A percentile compares a stretch with the other conserved stretches of the same genome.
phyloP scores from a whole-genome alignment of 2,329 filamentous ascomycete species.

The Fusarium setosum region DNA sequence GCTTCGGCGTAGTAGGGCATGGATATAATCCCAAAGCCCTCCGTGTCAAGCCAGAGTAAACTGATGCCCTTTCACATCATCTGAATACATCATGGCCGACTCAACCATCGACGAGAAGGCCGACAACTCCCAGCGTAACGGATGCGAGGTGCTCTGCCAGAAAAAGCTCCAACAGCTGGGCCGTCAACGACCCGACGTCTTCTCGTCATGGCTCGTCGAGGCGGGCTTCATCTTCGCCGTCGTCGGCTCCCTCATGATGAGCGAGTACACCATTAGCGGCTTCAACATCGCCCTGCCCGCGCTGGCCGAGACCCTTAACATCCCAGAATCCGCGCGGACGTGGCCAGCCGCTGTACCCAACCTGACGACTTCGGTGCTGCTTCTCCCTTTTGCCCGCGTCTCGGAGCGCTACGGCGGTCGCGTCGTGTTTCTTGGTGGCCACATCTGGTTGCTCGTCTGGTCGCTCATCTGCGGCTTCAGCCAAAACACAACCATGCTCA shows the following conservation, averaged over 20 bases:
- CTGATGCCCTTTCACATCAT: not conserved
- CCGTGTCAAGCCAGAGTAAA: not conserved
- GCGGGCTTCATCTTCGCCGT: conserved; percentile 71
- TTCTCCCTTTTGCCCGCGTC: conserved; percentile 72
- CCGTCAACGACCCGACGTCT: conserved; percentile 67
- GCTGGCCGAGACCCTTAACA: conserved; percentile 70
- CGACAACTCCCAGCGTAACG: not conserved
- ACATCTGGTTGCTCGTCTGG: conserved; percentile 74
- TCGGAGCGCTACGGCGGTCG: conserved; percentile 72
- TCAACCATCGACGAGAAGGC: not conserved
- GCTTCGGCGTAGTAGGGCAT: too few species aligned
- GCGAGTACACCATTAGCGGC: conserved; percentile 81
- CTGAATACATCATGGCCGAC: not conserved
- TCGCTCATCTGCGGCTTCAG: conserved; percentile 77
- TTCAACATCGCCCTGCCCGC: conserved; percentile 80
- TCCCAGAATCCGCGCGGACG: conserved; percentile 69
- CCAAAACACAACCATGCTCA: conserved; percentile 72
- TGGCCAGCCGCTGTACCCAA: conserved; percentile 75
- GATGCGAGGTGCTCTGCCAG: conserved; percentile 24
- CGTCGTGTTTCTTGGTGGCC: conserved; percentile 66
- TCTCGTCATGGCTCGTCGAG: conserved; percentile 64
- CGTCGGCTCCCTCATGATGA: conserved; percentile 71
- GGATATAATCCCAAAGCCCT: not conserved
- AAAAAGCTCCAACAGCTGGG: conserved; percentile 68
- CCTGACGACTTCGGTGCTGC: conserved; percentile 64